phyloP scores from a whole-genome alignment of 192 early-diverging fungal genomes.

The Chytriomyces sp. region DNA sequence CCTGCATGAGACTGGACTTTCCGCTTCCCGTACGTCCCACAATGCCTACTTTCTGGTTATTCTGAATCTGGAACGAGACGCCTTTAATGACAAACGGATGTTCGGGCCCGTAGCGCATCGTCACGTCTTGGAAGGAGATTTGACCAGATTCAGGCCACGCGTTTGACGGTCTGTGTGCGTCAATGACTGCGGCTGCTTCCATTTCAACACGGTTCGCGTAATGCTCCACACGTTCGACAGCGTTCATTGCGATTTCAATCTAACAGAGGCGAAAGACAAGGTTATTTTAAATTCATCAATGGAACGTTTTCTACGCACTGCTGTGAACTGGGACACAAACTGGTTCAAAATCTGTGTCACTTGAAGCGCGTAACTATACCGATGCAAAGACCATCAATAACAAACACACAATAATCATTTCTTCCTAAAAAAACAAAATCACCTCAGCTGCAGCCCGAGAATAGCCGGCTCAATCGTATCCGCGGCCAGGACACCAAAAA shows the following conservation, averaged over 20 bases:
- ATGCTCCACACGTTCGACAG: slow-evolving; percentile 58
- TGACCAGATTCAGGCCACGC: slow-evolving; percentile 54
- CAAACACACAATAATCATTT: slow-evolving; percentile 67
- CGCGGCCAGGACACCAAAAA: slow-evolving; percentile 54
- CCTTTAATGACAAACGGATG: slow-evolving; percentile 54
- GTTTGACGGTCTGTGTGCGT: slow-evolving; percentile 34
- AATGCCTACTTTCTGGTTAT: slow-evolving; percentile 55
- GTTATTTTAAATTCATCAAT: slow-evolving; percentile 12
- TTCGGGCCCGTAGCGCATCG: slow-evolving; percentile 50
- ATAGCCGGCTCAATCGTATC: neutral
- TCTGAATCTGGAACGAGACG: slow-evolving; percentile 39
- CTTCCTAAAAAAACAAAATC: neutral
- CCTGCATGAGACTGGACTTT: slow-evolving; percentile 43
- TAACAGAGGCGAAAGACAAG: neutral
- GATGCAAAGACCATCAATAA: too few relatives aligned
- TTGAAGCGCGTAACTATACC: slow-evolving; percentile 71
- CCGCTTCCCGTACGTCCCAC: slow-evolving; percentile 46
- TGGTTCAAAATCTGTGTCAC: slow-evolving; percentile 79
- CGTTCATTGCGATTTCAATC: slow-evolving; percentile 62
- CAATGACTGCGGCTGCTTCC: slow-evolving; percentile 39
- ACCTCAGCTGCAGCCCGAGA: slow-evolving; percentile 9
- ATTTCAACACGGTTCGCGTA: slow-evolving; percentile 44
- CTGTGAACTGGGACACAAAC: slow-evolving; percentile 77
- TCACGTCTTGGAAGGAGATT: slow-evolving; percentile 50
- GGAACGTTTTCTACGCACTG: slow-evolving; percentile 15